These are phyloP conservation scores for Fusarium coffeatum DNA, from an alignment of 2,329 filamentous ascomycete species.

Conservation along the genomic window DNA sequence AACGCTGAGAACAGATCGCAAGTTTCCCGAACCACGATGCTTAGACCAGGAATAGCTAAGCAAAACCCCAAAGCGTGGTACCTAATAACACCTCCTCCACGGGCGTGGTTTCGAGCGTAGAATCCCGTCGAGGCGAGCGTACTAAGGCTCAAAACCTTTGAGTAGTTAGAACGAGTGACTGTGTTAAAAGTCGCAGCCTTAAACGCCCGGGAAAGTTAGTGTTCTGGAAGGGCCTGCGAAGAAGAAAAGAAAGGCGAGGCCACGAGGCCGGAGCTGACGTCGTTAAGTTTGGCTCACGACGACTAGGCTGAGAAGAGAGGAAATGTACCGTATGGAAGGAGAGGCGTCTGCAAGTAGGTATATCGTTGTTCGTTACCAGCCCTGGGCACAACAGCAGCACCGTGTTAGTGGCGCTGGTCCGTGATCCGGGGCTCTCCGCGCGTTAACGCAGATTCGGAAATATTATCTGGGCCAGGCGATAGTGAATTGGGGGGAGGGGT, in stretches of 20 bases:
- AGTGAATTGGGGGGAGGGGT: constrained; percentile 53
- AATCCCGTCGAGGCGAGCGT: constrained; percentile 9
- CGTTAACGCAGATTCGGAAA: constrained; percentile 62
- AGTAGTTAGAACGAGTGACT: constrained; percentile 33
- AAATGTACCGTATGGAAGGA: constrained; percentile 44
- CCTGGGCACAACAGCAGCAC: constrained; percentile 49
- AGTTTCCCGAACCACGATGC: constrained; percentile 32
- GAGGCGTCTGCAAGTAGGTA: constrained; percentile 48
- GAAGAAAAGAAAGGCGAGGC: constrained; percentile 41
- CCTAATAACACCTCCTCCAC: constrained; percentile 10
- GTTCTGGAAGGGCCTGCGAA: constrained; percentile 42
- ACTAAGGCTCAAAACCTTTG: constrained; percentile 14
- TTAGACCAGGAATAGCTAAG: constrained; percentile 22
- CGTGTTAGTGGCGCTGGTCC: constrained; percentile 52
- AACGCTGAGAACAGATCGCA: constrained; percentile 33
- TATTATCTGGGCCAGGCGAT: constrained; percentile 59
- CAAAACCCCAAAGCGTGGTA: constrained; percentile 19
- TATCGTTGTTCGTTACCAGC: constrained; percentile 50
- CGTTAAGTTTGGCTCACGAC: constrained; percentile 43
- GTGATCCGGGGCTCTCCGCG: constrained; percentile 59
- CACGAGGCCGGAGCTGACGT: constrained; percentile 47
- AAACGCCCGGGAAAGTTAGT: constrained; percentile 12
- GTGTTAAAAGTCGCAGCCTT: constrained; percentile 26
- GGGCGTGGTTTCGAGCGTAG: constrained; percentile 12
- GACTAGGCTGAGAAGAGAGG: constrained; percentile 42